Evolutionary conservation across 2,329 filamentous ascomycete genomes (phyloP), one percentile per base, ranked within the genome.

Genomic region (Ascocoryne sarcoides): DNA sequence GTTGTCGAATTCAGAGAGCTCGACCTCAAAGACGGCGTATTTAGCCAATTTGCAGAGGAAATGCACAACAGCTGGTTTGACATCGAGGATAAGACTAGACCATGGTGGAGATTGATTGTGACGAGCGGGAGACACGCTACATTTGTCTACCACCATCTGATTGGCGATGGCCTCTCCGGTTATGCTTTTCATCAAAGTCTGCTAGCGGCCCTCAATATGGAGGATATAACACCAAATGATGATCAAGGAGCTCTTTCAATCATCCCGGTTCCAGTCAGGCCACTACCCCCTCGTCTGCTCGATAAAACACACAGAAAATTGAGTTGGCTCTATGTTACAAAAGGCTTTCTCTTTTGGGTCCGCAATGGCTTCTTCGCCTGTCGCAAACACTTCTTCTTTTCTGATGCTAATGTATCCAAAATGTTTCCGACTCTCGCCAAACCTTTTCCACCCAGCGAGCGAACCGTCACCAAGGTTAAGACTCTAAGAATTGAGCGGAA

Each of bases 1-100:
- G 47, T 44, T 33, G 44, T 47, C 4, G 33, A 45, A 10, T 49
- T 49, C 15, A 20, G 44, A 17, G 38, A 44, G 5, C 12, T 10
- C 17, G 36, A 28, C 18, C 17, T 15, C 14, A 17, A 37, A 14
- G 30, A 30, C 3, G 5, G 44, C 2, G 38, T 43, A 5, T n/a
- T n/a, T n/a, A n/a, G n/a, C n/a, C n/a, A n/a, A n/a, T n/a, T n/a
- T n/a, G n/a, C n/a, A n/a, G 43, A 46, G 21, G 37, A 32, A 8
- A 19, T 18, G n/a, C 44, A 51, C 29, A 49, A 49, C 21, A 12
- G 33, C 9, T 51, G 49, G 49, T 47, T 49, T 20, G 39, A 49
- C 21, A 43, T 41, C 4, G 12, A 40, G 8, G 40, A 45, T 32
- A 42, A 15, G 4, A 42, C 38, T 12, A 45, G 45, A 16, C 43